These are phyloP conservation scores for Globisporangium carolinianum DNA, from an alignment of 352 stramenopile species.

Conservation along the genomic window DNA sequence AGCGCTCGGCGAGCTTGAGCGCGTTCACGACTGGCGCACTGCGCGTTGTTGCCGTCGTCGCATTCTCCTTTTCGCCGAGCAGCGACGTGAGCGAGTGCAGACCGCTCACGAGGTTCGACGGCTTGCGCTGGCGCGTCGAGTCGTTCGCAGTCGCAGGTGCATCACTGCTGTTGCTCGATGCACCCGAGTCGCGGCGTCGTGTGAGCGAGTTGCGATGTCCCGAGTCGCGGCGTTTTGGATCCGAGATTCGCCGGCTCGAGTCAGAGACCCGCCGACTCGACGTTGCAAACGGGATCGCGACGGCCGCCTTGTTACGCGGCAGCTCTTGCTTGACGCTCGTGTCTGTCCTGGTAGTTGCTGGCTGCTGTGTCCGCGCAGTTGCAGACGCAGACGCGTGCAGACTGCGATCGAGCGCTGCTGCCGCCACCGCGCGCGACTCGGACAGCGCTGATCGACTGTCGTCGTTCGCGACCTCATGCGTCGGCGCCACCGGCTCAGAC, in stretches of 20 bases:
- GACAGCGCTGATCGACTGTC: neutral
- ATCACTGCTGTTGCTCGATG: slow-evolving; percentile 20
- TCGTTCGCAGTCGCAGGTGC: too few species aligned
- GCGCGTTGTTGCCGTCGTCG: slow-evolving; percentile 22
- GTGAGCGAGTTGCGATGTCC: slow-evolving; percentile 5
- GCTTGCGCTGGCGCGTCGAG: slow-evolving; percentile 19
- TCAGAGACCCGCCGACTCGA: slow-evolving; percentile 12
- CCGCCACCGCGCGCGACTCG: too few species aligned
- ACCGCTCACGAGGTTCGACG: slow-evolving; percentile 59
- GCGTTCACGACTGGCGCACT: slow-evolving; percentile 52
- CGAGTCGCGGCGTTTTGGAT: slow-evolving; percentile 1
- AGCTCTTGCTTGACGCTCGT: neutral
- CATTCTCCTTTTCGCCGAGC: slow-evolving; percentile 38
- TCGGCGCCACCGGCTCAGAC: slow-evolving; percentile 1
- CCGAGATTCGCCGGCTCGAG: slow-evolving; percentile 5
- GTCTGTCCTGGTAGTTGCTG: neutral
- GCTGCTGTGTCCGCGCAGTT: neutral
- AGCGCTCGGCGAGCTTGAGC: slow-evolving; percentile 67
- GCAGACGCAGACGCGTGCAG: too few species aligned
- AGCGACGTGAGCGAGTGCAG: slow-evolving; percentile 72
- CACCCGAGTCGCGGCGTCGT: slow-evolving; percentile 30
- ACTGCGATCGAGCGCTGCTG: neutral
- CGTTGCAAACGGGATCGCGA: slow-evolving; percentile 7
- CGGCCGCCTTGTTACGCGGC: neutral
- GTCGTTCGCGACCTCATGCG: too few species aligned